A percentile compares a stretch with the other conserved stretches of the same genome.
Conservation (phyloP, 2,329 filamentous ascomycete species). For the Paecilomyces niveus region DNA sequence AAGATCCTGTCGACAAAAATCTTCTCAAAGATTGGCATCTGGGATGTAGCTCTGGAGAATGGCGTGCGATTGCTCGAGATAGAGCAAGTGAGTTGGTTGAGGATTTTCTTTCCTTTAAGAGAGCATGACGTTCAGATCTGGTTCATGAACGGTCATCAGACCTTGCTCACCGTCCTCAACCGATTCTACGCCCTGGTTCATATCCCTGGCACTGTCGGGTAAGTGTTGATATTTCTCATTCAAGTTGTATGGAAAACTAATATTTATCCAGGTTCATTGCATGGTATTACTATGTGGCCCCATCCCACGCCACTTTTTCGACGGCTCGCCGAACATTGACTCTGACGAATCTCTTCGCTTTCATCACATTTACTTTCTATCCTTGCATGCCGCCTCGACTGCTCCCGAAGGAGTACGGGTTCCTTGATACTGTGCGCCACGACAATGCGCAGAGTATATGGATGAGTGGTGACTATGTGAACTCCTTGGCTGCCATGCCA, state of each 20-base stretch:
- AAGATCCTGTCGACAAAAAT: slow-evolving; percentile 45
- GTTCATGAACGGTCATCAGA: slow-evolving; percentile 36
- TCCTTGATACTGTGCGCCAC: slow-evolving; percentile 55
- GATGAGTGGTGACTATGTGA: slow-evolving; percentile 52
- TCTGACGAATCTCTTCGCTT: slow-evolving; percentile 55
- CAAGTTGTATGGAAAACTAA: neutral
- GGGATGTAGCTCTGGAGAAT: slow-evolving; percentile 41
- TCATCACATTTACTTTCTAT: slow-evolving; percentile 55
- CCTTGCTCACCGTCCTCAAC: slow-evolving; percentile 41
- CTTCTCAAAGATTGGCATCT: slow-evolving; percentile 45
- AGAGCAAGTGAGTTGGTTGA: slow-evolving; percentile 33
- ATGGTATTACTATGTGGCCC: slow-evolving; percentile 36
- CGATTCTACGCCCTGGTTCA: slow-evolving; percentile 46
- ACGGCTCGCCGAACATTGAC: slow-evolving; percentile 54
- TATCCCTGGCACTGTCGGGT: slow-evolving; percentile 46
- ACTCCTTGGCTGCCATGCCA: slow-evolving; percentile 53
- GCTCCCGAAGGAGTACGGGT: slow-evolving; percentile 53
- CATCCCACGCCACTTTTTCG: slow-evolving; percentile 47
- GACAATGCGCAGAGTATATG: slow-evolving; percentile 47
- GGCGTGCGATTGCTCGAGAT: slow-evolving; percentile 37
- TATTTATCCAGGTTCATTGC: slow-evolving; percentile 32
- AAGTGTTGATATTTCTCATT: slow-evolving; percentile 18
- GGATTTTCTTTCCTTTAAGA: slow-evolving; percentile 32
- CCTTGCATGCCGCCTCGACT: slow-evolving; percentile 59
- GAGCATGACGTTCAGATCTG: slow-evolving; percentile 41